Conservation (phyloP, 2,329 filamentous ascomycete genomes). For the Raffaelea arxii region DNA sequence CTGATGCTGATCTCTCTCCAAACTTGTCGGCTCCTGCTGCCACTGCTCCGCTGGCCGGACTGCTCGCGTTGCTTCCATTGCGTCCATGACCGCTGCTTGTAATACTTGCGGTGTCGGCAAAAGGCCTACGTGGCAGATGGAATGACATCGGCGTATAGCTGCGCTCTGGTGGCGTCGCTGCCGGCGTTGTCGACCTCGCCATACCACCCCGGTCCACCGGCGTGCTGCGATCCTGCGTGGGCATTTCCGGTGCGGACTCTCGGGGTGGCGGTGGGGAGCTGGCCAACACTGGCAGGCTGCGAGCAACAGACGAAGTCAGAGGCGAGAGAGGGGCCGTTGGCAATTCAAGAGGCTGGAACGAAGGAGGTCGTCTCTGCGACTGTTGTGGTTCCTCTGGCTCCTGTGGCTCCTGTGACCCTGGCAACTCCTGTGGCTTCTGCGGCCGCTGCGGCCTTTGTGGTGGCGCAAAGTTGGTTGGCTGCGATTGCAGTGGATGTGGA, state of each 20-base stretch:
- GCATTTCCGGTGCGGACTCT: too few relatives aligned
- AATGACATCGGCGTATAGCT: slow-evolving; percentile 46
- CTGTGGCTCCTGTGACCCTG: neutral
- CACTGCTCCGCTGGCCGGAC: neutral
- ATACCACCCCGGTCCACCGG: too few relatives aligned
- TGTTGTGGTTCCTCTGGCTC: slow-evolving; percentile 4
- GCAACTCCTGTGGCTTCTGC: neutral
- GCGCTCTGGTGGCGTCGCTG: slow-evolving; percentile 28
- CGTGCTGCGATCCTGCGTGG: too few relatives aligned
- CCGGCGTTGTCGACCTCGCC: slow-evolving; percentile 23
- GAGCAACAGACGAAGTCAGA: slow-evolving; percentile 41
- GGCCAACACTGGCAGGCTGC: slow-evolving; percentile 18
- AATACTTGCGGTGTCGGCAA: slow-evolving; percentile 11
- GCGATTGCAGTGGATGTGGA: neutral
- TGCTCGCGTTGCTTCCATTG: neutral
- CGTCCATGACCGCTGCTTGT: neutral
- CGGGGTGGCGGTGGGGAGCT: too few relatives aligned
- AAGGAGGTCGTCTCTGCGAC: neutral
- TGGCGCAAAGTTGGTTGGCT: neutral
- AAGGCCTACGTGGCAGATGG: slow-evolving; percentile 40
- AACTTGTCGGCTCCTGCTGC: too few relatives aligned
- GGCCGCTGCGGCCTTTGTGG: neutral
- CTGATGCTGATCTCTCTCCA: neutral
- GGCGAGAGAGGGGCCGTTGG: slow-evolving; percentile 43
- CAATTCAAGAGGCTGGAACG: too few relatives aligned